These are phyloP conservation scores for Zizania palustris DNA, from an alignment of 202 grass and related monocot genomes.

Conservation along the genomic window DNA sequence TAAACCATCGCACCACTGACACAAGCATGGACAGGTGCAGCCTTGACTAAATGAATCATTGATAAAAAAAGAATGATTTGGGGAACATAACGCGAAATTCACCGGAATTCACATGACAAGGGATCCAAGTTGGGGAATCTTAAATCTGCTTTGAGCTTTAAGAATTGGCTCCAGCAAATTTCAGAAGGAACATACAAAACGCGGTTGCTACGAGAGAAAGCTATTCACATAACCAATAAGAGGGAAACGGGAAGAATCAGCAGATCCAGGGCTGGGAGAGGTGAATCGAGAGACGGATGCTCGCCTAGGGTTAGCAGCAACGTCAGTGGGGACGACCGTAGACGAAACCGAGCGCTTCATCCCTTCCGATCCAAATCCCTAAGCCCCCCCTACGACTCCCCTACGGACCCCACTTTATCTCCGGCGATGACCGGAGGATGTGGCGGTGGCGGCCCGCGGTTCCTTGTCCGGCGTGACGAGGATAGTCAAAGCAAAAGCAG, in stretches of 20 bases:
- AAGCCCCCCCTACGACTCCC: constrained; percentile 34
- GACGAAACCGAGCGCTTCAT: constrained; percentile 47
- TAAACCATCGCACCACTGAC: neutral
- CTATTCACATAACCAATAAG: neutral
- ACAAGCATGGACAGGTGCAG: neutral
- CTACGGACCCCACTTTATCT: constrained; percentile 36
- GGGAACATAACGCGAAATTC: neutral
- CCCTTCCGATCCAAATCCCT: constrained; percentile 41
- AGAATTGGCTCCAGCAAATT: constrained; percentile 2
- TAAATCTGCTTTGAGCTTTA: neutral
- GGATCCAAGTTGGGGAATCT: neutral
- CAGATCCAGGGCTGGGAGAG: constrained; percentile 29
- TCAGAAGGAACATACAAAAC: neutral
- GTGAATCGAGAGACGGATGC: constrained; percentile 10
- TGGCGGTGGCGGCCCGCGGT: neutral
- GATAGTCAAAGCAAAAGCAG: constrained; percentile 20
- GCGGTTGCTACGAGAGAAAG: neutral
- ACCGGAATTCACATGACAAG: neutral
- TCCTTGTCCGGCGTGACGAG: constrained; percentile 3
- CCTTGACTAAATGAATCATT: neutral
- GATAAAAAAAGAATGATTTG: neutral
- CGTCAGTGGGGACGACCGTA: constrained; percentile 22
- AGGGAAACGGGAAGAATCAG: neutral
- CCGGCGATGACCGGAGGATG: constrained; percentile 41
- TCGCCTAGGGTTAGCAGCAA: constrained; percentile 42